A percentile compares a stretch with the other conserved stretches of the same genome.
Evolutionary conservation across 2,329 filamentous ascomycete species (phyloP).

Genomic region (Ilyonectria destructans): DNA sequence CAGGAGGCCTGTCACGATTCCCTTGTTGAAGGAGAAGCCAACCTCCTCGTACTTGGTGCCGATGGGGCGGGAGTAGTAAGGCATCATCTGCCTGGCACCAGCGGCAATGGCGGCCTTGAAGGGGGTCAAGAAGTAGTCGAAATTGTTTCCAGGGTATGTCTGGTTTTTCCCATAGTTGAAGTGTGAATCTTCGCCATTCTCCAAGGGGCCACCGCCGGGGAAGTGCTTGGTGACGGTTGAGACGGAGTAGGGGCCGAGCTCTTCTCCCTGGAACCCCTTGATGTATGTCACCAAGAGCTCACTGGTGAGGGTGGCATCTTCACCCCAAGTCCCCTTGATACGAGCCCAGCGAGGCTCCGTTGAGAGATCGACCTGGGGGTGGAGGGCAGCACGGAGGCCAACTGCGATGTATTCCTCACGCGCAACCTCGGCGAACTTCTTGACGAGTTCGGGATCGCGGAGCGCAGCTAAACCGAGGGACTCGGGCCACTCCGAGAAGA

Average conservation of each 20-base stretch:
- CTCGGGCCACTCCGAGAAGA: conserved; percentile 68
- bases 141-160: conserved; percentile 66
- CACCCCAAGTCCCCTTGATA: conserved; percentile 63
- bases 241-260: conserved; percentile 61
- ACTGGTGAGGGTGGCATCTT: conserved; percentile 62
- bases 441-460: conserved; percentile 60
- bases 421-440: conserved; percentile 65
- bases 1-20: conserved; percentile 64
- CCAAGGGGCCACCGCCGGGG: conserved; percentile 65
- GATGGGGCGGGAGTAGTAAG: conserved; percentile 65
- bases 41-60: conserved; percentile 62
- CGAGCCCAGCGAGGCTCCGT: conserved; percentile 69
- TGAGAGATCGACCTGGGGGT: conserved; percentile 67
- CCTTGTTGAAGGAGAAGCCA: conserved; percentile 66
- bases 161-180: conserved; percentile 68
- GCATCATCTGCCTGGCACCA: conserved; percentile 68
- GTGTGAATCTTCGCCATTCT: conserved; percentile 68
- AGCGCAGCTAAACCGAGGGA: conserved; percentile 66
- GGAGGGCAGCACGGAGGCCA: conserved; percentile 63
- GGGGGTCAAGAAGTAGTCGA: conserved; percentile 66
- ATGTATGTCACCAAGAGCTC: conserved; percentile 61
- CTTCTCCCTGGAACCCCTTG: conserved; percentile 63
- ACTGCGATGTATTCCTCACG: conserved; percentile 63
- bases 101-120: conserved; percentile 67
- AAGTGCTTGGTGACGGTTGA: conserved; percentile 70